Percentiles rank a stretch among this genome's conserved stretches.
These are phyloP conservation scores for Pythium monospermum DNA, from an alignment of 352 stramenopile species.

Conservation along the genomic window DNA sequence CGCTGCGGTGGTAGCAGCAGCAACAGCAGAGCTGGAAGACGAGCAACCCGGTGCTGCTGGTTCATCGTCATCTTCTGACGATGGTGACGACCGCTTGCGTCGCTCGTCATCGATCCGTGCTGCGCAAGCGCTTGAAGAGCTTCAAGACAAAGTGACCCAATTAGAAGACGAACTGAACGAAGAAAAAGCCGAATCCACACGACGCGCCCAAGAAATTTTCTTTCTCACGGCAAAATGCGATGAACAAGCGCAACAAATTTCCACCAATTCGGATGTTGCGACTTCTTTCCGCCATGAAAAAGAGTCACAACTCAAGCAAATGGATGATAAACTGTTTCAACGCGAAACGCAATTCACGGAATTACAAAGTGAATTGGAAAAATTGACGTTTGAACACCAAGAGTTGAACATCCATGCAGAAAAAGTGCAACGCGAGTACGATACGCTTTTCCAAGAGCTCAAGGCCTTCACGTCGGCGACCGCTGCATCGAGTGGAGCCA, in stretches of 20 bases:
- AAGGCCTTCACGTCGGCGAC: conserved; percentile 16
- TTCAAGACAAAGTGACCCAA: conserved; percentile 62
- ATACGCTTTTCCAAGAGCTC: conserved; percentile 53
- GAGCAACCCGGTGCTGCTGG: too few relatives aligned
- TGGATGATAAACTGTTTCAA: conserved; percentile 69
- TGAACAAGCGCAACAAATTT: conserved; percentile 54
- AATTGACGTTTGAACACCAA: conserved; percentile 80
- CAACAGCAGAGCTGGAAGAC: conserved; percentile 26
- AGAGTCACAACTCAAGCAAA: conserved; percentile 47
- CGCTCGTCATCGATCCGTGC: conserved; percentile 49
- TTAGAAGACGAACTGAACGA: conserved; percentile 77
- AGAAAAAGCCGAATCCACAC: conserved; percentile 73
- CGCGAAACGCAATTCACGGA: conserved; percentile 50
- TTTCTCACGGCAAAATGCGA: conserved; percentile 58
- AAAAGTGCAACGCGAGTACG: conserved; percentile 69
- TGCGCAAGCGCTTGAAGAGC: conserved; percentile 52
- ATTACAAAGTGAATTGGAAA: conserved; percentile 60
- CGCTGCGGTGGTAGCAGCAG: conserved; percentile 3
- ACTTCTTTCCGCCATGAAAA: conserved; percentile 72
- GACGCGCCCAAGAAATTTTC: conserved; percentile 70
- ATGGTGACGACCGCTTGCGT: conserved; percentile 5
- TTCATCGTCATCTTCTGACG: too few relatives aligned
- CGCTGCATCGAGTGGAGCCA: too few relatives aligned
- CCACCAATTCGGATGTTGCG: conserved; percentile 47
- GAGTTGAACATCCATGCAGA: conserved; percentile 76